Evolutionary conservation across 2,329 filamentous ascomycete species (phyloP).

Genomic region (Penicillium sp.): DNA sequence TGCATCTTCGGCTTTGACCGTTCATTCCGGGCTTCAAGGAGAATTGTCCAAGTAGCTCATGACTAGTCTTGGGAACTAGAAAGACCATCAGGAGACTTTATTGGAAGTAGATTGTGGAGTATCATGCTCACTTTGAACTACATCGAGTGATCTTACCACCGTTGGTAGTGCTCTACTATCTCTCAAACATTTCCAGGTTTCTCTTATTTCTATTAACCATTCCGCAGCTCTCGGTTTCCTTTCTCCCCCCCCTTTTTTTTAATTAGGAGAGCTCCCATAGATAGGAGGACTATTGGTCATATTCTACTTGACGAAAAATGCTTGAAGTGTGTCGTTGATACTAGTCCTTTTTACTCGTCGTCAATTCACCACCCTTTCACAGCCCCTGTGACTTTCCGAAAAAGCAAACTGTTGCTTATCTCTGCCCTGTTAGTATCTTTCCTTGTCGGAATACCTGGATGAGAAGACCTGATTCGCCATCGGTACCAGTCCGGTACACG

Average conservation of each 20-base stretch:
- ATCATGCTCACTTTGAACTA: conserved; percentile 8
- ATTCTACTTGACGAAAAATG: background rate
- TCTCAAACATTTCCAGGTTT: background rate
- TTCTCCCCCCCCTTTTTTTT: background rate
- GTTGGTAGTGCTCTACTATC: background rate
- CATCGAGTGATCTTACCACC: conserved; percentile 7
- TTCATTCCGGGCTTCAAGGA: conserved; percentile 16
- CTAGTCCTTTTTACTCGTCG: background rate
- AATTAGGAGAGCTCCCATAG: background rate
- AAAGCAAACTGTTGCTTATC: background rate
- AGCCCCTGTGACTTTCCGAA: background rate
- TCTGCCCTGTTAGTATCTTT: background rate
- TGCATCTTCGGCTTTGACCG: conserved; percentile 8
- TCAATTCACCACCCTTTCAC: background rate
- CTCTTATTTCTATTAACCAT: background rate
- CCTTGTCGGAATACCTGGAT: background rate
- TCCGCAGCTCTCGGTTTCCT: background rate
- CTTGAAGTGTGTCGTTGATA: conserved; percentile 1
- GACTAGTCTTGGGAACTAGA: background rate
- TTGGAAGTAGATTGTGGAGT: background rate
- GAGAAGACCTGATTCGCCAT: background rate
- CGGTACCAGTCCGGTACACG: background rate
- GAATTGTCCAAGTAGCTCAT: conserved; percentile 1
- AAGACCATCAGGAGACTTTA: conserved; percentile 9
- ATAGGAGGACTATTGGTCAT: background rate